Evolutionary conservation across 306 rosid genomes (phyloP).

Genomic region (Purshia tridentata): DNA sequence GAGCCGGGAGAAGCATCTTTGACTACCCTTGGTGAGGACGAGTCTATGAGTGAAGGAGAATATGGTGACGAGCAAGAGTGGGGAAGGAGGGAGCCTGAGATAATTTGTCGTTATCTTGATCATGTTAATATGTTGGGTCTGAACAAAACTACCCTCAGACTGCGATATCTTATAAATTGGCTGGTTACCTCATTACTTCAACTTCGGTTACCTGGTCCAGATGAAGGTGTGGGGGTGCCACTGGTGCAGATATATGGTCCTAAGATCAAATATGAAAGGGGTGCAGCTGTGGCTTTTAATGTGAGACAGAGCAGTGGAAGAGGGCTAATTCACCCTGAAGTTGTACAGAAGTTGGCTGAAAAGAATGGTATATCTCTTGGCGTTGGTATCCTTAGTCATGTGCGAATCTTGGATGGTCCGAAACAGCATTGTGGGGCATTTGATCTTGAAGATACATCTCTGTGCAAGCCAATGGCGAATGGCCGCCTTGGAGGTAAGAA

Average conservation of each 20-base stretch:
- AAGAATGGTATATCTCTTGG: constrained; percentile 84
- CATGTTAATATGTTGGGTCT: constrained; percentile 88
- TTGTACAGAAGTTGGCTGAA: constrained; percentile 88
- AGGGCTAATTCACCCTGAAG: constrained; percentile 81
- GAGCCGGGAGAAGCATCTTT: constrained; percentile 69
- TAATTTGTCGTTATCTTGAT: constrained; percentile 64
- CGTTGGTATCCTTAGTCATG: constrained; percentile 83
- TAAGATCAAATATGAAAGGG: constrained; percentile 93
- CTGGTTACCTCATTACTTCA: constrained; percentile 90
- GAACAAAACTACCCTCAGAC: constrained; percentile 79
- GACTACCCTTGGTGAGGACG: constrained; percentile 62
- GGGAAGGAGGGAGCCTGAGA: constrained; percentile 74
- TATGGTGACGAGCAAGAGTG: constrained; percentile 61
- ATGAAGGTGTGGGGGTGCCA: constrained; percentile 40
- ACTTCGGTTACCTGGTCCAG: constrained; percentile 51
- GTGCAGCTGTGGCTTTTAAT: constrained; percentile 92
- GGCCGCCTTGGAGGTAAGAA: constrained; percentile 61
- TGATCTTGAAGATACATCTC: constrained; percentile 58
- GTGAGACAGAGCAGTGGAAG: constrained; percentile 54
- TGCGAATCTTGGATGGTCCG: constrained; percentile 55
- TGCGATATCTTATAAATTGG: constrained; percentile 89
- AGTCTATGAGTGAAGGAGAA: constrained; percentile 72
- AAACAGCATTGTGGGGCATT: constrained; percentile 48
- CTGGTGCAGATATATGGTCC: constrained; percentile 95
- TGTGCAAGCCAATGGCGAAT: constrained; percentile 83